phyloP scores from a whole-genome alignment of 2,329 filamentous ascomycete genomes.

The Camptophora hylomeconis region DNA sequence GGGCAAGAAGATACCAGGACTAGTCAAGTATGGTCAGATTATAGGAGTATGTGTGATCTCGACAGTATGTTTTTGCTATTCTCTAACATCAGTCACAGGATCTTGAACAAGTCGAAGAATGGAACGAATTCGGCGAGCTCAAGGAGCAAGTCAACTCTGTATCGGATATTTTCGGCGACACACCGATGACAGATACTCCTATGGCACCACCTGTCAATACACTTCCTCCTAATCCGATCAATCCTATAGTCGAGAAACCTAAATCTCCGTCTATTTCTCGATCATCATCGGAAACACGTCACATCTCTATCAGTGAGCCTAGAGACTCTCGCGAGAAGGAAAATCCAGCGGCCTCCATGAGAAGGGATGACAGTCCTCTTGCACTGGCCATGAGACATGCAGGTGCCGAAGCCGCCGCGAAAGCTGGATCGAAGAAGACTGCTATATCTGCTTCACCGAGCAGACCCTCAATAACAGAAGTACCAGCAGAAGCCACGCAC shows the following conservation, averaged over 20 bases:
- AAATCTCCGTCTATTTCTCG: conserved; percentile 24
- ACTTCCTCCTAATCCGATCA: conserved; percentile 1
- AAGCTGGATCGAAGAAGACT: conserved; percentile 18
- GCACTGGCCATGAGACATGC: conserved; percentile 31
- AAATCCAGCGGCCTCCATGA: conserved; percentile 6
- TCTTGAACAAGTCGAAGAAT: conserved; percentile 87
- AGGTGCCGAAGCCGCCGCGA: conserved; percentile 24
- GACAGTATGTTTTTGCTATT: background rate
- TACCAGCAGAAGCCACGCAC: conserved; percentile 7
- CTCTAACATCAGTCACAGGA: conserved; percentile 44
- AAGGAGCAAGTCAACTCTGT: conserved; percentile 59
- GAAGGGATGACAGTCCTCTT: conserved; percentile 24
- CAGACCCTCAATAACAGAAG: conserved; percentile 5
- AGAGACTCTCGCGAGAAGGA: conserved; percentile 9
- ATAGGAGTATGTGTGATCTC: conserved; percentile 56
- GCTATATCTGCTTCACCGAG: conserved; percentile 5
- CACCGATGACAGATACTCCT: conserved; percentile 12
- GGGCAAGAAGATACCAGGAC: conserved; percentile 75
- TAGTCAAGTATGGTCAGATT: conserved; percentile 78
- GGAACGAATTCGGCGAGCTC: conserved; percentile 97
- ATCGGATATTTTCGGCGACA: conserved; percentile 22
- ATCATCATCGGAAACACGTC: conserved; percentile 17
- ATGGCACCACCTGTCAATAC: conserved; percentile 15
- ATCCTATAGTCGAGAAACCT: conserved; percentile 2
- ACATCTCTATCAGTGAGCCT: conserved; percentile 14